Evolutionary conservation across 768 basidiomycete species (phyloP), one percentile per base, ranked within the genome.

Genomic region (Tricholoma furcatifolium): DNA sequence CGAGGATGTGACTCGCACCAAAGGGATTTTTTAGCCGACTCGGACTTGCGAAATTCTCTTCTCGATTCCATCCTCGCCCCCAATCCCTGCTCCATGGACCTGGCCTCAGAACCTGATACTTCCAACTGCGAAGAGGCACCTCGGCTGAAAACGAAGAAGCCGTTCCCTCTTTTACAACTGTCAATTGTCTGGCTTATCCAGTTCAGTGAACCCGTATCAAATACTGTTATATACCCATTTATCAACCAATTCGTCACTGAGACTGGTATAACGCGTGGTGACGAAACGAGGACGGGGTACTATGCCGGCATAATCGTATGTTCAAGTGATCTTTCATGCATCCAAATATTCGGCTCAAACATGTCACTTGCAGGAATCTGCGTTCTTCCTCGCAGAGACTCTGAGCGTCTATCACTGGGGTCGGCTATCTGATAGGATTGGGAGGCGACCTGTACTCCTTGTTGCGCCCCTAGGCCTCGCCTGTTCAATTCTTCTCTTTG

Each of bases 301-400:
- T 79, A 74, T 55, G 76, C 75, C 55, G 77, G 76, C 1, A 55
- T 79, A n/a, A 72, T 80, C 27, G 77, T 77, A 50, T 53, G 69
- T 59, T 2, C 18, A 18, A 12, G 9, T 18, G 10, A 4, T n/a
- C 14, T 18, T 20, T 14, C 31, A 17, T n/a, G 15, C 2, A 35
- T 27, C 10, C 5, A 21, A 10, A 15, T 12, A 18, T 2, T 45
- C 14, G 15, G 36, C 24, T 47, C 15, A 9, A 23, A n/a, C 7
- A 35, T 15, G 20, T 9, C 8, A 23, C 12, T 10, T 35, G 6
- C 41, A 75, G 73, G 71, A 74, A 62, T 74, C 73, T 24, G 34
- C 62, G 1, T 75, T 74, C 57, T 74, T 71, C 48, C 23, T 72
- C 14, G 61, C 71, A 18, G 72, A 74, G 61, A 60, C 60, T 20